Evolutionary conservation across 176 grass and related monocot genomes (phyloP).

Genomic region (Alopecurus myosuroides): DNA sequence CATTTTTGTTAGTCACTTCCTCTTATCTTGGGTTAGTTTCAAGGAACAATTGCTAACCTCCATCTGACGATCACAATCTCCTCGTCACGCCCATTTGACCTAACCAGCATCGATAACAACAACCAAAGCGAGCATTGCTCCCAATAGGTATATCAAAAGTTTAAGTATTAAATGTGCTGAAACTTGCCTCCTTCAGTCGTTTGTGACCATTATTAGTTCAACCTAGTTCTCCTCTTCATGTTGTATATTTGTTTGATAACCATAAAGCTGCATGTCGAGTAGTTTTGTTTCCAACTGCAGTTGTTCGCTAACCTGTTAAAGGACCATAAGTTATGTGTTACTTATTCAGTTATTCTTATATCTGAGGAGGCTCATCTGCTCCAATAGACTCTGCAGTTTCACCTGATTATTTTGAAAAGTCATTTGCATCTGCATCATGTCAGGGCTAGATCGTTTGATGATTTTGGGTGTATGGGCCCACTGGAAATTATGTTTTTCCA

Average conservation of each 20-base stretch:
- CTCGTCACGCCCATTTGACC: background rate
- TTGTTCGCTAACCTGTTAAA: slow-evolving; percentile 9
- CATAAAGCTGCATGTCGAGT: background rate
- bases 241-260: background rate
- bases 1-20: background rate
- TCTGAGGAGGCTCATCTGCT: background rate
- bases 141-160: background rate
- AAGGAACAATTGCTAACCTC: background rate
- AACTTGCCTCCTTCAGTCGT: background rate
- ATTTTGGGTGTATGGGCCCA: background rate
- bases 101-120: background rate
- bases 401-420: background rate
- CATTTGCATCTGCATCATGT: slow-evolving; percentile 1
- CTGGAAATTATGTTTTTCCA: background rate
- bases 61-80: background rate
- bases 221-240: background rate
- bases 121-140: background rate
- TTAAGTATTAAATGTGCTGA: background rate
- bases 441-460: background rate
- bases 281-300: background rate
- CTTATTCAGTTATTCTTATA: background rate
- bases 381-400: background rate
- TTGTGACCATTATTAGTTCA: background rate
- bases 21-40: background rate
- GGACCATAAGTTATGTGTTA: background rate